A percentile compares a stretch with the other conserved stretches of the same genome.
phyloP scores from a whole-genome alignment of 805 yeast genomes.

The Candida nanaspora region DNA sequence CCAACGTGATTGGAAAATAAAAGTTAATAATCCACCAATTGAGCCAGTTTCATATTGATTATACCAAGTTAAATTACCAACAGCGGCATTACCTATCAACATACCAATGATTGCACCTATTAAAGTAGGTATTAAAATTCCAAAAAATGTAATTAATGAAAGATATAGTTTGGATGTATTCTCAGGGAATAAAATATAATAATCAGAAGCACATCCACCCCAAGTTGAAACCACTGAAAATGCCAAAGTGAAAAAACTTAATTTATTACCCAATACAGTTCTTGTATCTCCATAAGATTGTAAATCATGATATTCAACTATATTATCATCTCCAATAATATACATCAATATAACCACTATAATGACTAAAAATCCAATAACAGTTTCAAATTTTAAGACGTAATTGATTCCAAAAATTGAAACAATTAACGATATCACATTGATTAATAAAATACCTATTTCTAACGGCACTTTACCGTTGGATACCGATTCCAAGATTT shows the following conservation, averaged over 20 bases:
- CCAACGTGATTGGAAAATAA: slow-evolving; percentile 64
- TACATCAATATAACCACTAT: slow-evolving; percentile 63
- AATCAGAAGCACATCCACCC: slow-evolving; percentile 85
- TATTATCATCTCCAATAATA: slow-evolving; percentile 42
- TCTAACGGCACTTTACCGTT: slow-evolving; percentile 60
- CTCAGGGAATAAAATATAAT: slow-evolving; percentile 76
- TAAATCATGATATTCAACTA: slow-evolving; percentile 29
- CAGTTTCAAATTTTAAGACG: slow-evolving; percentile 59
- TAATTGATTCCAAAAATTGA: slow-evolving; percentile 76
- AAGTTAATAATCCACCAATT: slow-evolving; percentile 65
- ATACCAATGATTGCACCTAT: slow-evolving; percentile 73
- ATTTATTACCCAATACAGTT: slow-evolving; percentile 58
- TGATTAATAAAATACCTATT: slow-evolving; percentile 69
- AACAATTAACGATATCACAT: slow-evolving; percentile 53
- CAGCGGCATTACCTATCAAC: slow-evolving; percentile 62
- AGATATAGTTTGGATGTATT: slow-evolving; percentile 47
- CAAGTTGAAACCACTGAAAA: slow-evolving; percentile 82
- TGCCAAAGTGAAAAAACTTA: slow-evolving; percentile 64
- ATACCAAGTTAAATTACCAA: slow-evolving; percentile 48
- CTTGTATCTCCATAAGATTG: slow-evolving; percentile 27
- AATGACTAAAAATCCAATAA: slow-evolving; percentile 62
- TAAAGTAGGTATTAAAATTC: slow-evolving; percentile 62
- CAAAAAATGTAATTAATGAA: slow-evolving; percentile 56
- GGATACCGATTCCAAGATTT: slow-evolving; percentile 62
- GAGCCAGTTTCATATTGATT: slow-evolving; percentile 51